Conservation (phyloP, 2,329 filamentous ascomycete species). For the Ophiostoma novo-ulmi region DNA sequence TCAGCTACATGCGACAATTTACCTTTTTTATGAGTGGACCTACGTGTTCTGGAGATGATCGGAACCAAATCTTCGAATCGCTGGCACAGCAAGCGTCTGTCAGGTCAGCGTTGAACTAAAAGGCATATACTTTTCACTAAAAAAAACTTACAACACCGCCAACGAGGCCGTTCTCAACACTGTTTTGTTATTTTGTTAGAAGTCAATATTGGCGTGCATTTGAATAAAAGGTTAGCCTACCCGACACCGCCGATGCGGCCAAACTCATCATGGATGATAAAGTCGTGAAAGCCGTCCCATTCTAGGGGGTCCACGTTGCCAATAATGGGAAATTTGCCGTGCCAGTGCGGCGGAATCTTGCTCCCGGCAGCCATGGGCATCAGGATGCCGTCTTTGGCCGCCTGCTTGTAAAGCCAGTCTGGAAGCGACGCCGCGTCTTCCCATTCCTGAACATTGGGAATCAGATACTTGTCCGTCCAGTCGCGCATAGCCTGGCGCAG, state of each 20-base stretch:
- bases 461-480: constrained; percentile 4
- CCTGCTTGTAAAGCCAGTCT: constrained; percentile 3
- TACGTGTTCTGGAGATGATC: not conserved
- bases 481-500: constrained; percentile 2
- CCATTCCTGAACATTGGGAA: not conserved
- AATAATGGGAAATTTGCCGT: not conserved
- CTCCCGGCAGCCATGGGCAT: constrained; percentile 3
- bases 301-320: not conserved
- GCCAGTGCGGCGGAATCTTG: constrained; percentile 1
- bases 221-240: not conserved
- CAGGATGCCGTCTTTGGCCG: not conserved
- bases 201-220: not conserved
- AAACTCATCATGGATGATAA: constrained; percentile 3
- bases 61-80: not conserved
- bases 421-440: not conserved
- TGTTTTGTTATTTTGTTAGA: not conserved
- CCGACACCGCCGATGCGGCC: not conserved
- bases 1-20: not conserved
- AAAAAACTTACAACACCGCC: not conserved
- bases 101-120: not conserved
- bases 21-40: not conserved
- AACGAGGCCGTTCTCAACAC: not conserved
- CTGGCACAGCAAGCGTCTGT: not conserved
- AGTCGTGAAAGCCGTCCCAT: constrained; percentile 3
- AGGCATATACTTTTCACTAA: too few relatives aligned